Evolutionary conservation across 2,329 filamentous ascomycete genomes (phyloP), one percentile per base, ranked within the genome.

Genomic region (Hypoxylon sp.): DNA sequence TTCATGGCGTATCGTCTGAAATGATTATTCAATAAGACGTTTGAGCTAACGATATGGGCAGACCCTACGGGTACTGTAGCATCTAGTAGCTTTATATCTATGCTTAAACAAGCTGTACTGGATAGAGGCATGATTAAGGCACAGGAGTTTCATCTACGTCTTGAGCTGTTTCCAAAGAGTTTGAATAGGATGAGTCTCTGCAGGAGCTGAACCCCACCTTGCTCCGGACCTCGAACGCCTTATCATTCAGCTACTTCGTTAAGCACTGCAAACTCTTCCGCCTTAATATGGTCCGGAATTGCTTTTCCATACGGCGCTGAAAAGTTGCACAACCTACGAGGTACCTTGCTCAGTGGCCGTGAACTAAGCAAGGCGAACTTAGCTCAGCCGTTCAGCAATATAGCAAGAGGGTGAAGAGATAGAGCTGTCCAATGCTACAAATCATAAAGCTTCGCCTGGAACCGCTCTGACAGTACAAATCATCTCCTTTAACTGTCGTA

Each of bases 101-200:
- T n/a, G n/a, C n/a, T n/a, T n/a, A n/a, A n/a, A n/a, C n/a, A n/a
- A n/a, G n/a, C n/a, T n/a, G n/a, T n/a, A n/a, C n/a, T n/a, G n/a
- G n/a, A n/a, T n/a, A n/a, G n/a, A n/a, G 14, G 20, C 14, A 11
- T 12, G 2, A 36, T 11, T 24, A 52, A 18, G 33, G 6, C 3
- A 40, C n/a, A 52, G 33, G 9, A n/a, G 33, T 46, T 55, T 55
- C 40, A 45, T 46, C 11, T 18, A 55, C 12, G 3, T 24, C 38
- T 24, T 24, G 6, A 12, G 24, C 4, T 7, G 26, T 30, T 22
- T 52, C 36, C n/a, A 5, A 33, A 16, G 36, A 24, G 26, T 44
- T 44, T 44, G 33, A 44, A 14, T 26, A 36, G 40, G 16, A 46
- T 46, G 11, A 9, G 16, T 45, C 22, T 36, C 16, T 24, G 12